Conservation (phyloP, 306 rosid genomes). For the Castanospermum australe region DNA sequence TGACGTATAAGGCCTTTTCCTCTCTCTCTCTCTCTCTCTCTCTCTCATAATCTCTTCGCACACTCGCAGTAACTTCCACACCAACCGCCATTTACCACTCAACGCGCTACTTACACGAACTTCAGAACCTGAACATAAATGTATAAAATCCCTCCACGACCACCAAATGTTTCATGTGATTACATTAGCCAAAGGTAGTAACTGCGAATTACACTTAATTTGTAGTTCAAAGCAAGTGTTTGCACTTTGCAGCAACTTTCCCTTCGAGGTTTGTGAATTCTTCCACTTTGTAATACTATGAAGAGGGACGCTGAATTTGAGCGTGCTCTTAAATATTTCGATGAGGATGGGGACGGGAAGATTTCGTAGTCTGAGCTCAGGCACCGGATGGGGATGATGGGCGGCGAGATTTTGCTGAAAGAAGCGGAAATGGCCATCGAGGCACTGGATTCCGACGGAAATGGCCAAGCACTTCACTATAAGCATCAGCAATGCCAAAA, state of each 20-base stretch:
- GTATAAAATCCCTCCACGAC: background rate
- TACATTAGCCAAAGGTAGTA: too few species aligned
- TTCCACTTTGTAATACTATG: constrained; percentile 20
- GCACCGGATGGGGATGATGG: constrained; percentile 36
- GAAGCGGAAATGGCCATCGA: constrained; percentile 62
- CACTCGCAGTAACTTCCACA: background rate
- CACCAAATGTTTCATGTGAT: background rate
- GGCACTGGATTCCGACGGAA: constrained; percentile 50
- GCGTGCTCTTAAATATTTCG: constrained; percentile 61
- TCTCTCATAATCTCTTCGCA: too few species aligned
- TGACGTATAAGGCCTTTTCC: background rate
- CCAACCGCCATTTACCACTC: background rate
- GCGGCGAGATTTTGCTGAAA: constrained; percentile 44
- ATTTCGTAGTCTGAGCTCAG: constrained; percentile 62
- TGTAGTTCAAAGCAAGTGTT: background rate
- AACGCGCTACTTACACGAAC: background rate
- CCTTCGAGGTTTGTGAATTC: background rate
- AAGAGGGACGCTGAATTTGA: constrained; percentile 28
- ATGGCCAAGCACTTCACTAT: too few species aligned
- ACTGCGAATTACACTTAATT: background rate
- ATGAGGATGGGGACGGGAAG: constrained; percentile 83
- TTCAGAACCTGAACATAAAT: background rate
- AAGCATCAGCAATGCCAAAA: too few species aligned
- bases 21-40: too few species aligned
- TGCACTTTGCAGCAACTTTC: background rate